Percentiles rank a stretch among this genome's conserved stretches.
These are phyloP conservation scores for Phytopythium oedochilum DNA, from an alignment of 352 stramenopile species.

Conservation along the genomic window DNA sequence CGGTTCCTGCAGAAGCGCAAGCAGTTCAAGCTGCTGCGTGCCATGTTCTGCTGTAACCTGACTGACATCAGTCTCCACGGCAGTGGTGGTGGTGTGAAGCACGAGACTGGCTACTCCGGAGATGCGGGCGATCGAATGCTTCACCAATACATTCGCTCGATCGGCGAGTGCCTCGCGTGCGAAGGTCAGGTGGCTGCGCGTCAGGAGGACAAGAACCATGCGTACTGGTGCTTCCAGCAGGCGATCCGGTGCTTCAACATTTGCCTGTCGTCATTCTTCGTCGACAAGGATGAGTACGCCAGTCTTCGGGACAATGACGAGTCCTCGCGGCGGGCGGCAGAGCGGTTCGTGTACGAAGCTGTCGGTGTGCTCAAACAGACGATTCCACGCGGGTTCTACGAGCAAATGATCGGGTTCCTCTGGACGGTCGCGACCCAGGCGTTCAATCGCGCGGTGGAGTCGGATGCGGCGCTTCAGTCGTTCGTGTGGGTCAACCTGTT, in stretches of 20 bases:
- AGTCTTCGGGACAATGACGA: constrained; percentile 20
- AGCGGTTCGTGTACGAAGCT: constrained; percentile 62
- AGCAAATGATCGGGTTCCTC: constrained; percentile 55
- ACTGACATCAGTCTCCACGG: constrained; percentile 48
- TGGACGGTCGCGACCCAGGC: constrained; percentile 63
- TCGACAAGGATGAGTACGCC: constrained; percentile 12
- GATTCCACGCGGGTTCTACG: constrained; percentile 45
- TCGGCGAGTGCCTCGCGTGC: constrained; percentile 59
- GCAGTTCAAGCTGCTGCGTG: constrained; percentile 57
- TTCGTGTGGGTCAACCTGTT: constrained; percentile 85
- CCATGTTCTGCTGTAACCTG: constrained; percentile 62
- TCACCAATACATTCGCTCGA: constrained; percentile 50
- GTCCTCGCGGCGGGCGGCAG: constrained; percentile 11
- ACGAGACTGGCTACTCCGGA: constrained; percentile 8
- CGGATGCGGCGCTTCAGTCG: constrained; percentile 43
- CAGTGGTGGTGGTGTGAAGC: constrained; percentile 21
- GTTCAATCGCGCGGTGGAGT: constrained; percentile 25
- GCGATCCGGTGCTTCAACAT: constrained; percentile 69
- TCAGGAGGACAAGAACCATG: constrained; percentile 29
- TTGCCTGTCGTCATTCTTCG: constrained; percentile 54
- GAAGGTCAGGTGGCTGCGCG: constrained; percentile 45
- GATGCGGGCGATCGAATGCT: constrained; percentile 26
- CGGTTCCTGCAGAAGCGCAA: constrained; percentile 62
- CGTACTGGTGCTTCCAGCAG: constrained; percentile 66
- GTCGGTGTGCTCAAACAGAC: constrained; percentile 68